Conservation (phyloP, 108 stramenopile species). For the Nitzschia putrida region DNA sequence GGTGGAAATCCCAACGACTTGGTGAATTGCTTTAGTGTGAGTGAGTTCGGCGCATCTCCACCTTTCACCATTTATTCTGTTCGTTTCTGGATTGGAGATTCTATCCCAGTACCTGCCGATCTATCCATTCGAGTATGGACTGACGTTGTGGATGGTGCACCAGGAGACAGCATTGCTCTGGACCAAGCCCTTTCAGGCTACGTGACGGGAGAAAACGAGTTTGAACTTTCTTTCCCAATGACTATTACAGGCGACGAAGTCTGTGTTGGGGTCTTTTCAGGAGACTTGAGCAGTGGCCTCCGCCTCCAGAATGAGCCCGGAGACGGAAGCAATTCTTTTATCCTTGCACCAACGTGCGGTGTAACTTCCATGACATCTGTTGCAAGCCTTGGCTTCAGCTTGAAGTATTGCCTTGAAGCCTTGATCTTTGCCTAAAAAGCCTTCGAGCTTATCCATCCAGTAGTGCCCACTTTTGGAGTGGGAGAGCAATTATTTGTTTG, state of each 20-base stretch:
- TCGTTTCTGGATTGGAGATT: conserved; percentile 31
- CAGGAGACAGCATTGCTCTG: background rate
- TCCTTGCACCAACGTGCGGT: too few species aligned
- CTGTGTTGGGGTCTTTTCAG: conserved; percentile 23
- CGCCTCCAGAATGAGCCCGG: conserved; percentile 21
- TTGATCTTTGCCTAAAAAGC: too few species aligned
- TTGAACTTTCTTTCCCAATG: background rate
- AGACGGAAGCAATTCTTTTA: too few species aligned
- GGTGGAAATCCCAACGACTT: conserved; percentile 35
- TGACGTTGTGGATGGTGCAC: background rate
- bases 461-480: too few species aligned
- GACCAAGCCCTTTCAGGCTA: conserved; percentile 8
- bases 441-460: too few species aligned
- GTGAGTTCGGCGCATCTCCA: background rate
- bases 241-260: background rate
- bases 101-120: conserved; percentile 14
- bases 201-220: conserved; percentile 14
- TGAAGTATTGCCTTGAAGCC: too few species aligned
- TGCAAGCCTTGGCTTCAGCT: too few species aligned
- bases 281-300: conserved; percentile 1
- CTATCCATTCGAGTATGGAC: conserved; percentile 12
- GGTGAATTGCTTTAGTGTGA: conserved; percentile 26
- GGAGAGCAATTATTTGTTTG: too few species aligned
- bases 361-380: too few species aligned
- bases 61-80: conserved; percentile 14